These are phyloP conservation scores for Drechslerella stenobrocha DNA, from an alignment of 2,329 filamentous ascomycete genomes.

Conservation along the genomic window DNA sequence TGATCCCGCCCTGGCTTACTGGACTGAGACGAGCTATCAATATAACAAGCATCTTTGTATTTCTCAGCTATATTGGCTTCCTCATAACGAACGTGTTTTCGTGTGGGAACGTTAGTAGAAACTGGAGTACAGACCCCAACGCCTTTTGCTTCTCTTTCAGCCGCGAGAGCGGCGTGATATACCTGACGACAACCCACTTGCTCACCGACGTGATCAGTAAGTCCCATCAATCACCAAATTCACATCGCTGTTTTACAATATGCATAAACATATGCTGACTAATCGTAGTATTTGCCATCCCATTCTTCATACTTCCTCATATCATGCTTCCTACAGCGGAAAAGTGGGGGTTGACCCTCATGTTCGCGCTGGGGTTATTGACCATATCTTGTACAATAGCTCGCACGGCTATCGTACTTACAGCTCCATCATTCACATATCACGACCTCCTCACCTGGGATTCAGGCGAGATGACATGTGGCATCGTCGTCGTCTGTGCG, in stretches of 20 bases:
- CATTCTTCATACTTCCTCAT: conserved; percentile 46
- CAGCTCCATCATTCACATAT: conserved; percentile 39
- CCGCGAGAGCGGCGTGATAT: conserved; percentile 28
- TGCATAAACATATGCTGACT: background rate
- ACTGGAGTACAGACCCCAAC: conserved; percentile 41
- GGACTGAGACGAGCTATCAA: conserved; percentile 31
- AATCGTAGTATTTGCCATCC: conserved; percentile 39
- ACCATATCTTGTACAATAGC: conserved; percentile 41
- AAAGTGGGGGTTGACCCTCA: conserved; percentile 37
- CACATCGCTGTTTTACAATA: background rate
- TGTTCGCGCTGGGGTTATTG: conserved; percentile 42
- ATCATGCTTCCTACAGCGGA: conserved; percentile 44
- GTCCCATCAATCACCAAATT: background rate
- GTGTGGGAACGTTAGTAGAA: conserved; percentile 31
- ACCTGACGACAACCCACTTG: conserved; percentile 37
- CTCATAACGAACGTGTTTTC: conserved; percentile 42
- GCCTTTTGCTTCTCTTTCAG: conserved; percentile 44
- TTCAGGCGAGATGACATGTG: conserved; percentile 44
- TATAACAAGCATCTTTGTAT: conserved; percentile 26
- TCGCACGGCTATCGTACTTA: conserved; percentile 39
- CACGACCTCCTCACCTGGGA: conserved; percentile 45
- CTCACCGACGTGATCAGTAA: conserved; percentile 45
- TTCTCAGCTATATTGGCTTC: conserved; percentile 43
- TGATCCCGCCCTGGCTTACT: conserved; percentile 43
- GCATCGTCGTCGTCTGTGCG: conserved; percentile 39